A percentile compares a stretch with the other conserved stretches of the same genome.
Conservation (phyloP, 805 yeast genomes). For the Pichia rugopelliculosa region DNA sequence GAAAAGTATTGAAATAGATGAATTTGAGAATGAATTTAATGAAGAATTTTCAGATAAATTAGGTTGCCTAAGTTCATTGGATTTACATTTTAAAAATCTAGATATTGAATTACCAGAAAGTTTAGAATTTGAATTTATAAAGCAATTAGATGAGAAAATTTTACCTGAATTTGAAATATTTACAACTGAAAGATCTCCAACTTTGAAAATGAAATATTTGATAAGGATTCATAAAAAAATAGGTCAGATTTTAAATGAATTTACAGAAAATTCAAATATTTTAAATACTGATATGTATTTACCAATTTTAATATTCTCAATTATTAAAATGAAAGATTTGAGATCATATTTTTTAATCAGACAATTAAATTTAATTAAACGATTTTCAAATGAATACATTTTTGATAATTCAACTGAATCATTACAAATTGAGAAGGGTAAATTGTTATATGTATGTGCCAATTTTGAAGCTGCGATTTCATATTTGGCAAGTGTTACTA, state of each 20-base stretch:
- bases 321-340: conserved; percentile 26
- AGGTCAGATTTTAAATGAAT: conserved; percentile 19
- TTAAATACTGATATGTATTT: conserved; percentile 30
- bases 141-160: conserved; percentile 17
- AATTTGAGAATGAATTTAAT: conserved; percentile 23
- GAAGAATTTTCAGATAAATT: conserved; percentile 23
- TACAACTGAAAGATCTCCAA: conserved; percentile 29
- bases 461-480: conserved; percentile 32
- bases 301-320: conserved; percentile 28
- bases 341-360: conserved; percentile 24
- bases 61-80: conserved; percentile 19
- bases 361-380: conserved; percentile 28
- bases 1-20: conserved; percentile 25
- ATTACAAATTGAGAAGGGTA: conserved; percentile 26
- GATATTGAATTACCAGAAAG: conserved; percentile 24
- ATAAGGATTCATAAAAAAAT: conserved; percentile 25
- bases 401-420: conserved; percentile 18
- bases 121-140: conserved; percentile 20
- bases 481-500: conserved; percentile 27
- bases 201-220: conserved; percentile 27
- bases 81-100: conserved; percentile 20
- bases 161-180: conserved; percentile 27
- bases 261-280: conserved; percentile 10
- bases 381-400: conserved; percentile 26
- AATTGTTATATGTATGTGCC: conserved; percentile 28